phyloP scores from a whole-genome alignment of 129 eudicot genomes.

The Solidago caesia region DNA sequence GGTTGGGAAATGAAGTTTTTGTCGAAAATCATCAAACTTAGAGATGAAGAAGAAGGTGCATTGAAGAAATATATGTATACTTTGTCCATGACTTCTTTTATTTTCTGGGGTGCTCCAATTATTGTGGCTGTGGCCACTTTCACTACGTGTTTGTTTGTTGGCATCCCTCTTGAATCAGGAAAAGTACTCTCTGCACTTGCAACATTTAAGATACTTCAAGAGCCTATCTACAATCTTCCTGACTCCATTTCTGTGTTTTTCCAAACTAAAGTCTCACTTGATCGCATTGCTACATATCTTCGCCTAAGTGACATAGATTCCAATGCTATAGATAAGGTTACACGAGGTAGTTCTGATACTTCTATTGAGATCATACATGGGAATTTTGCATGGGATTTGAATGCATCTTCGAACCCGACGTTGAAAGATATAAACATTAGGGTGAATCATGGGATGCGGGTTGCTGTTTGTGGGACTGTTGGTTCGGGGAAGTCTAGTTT shows the following conservation, averaged over 20 bases:
- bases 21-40: slow-evolving; percentile 55
- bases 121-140: slow-evolving; percentile 75
- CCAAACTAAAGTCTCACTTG: slow-evolving; percentile 95
- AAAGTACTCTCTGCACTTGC: slow-evolving; percentile 83
- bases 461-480: slow-evolving; percentile 48
- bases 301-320: slow-evolving; percentile 60
- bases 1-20: slow-evolving; percentile 98
- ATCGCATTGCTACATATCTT: slow-evolving; percentile 70
- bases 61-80: slow-evolving; percentile 61
- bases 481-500: slow-evolving; percentile 48
- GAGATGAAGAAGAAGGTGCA: slow-evolving; percentile 64
- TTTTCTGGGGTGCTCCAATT: slow-evolving; percentile 81
- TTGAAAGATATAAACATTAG: slow-evolving; percentile 32
- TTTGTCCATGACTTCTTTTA: slow-evolving; percentile 43
- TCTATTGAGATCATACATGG: slow-evolving; percentile 63
- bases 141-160: slow-evolving; percentile 60
- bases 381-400: slow-evolving; percentile 38
- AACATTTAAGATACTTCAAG: slow-evolving; percentile 82
- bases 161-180: slow-evolving; percentile 88
- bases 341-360: slow-evolving; percentile 40
- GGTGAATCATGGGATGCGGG: slow-evolving; percentile 35
- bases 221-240: slow-evolving; percentile 80
- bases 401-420: slow-evolving; percentile 28
- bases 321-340: slow-evolving; percentile 55
- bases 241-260: slow-evolving; percentile 69